Evolutionary conservation across 805 yeast genomes (phyloP).

Genomic region (Saturnispora dispora): DNA sequence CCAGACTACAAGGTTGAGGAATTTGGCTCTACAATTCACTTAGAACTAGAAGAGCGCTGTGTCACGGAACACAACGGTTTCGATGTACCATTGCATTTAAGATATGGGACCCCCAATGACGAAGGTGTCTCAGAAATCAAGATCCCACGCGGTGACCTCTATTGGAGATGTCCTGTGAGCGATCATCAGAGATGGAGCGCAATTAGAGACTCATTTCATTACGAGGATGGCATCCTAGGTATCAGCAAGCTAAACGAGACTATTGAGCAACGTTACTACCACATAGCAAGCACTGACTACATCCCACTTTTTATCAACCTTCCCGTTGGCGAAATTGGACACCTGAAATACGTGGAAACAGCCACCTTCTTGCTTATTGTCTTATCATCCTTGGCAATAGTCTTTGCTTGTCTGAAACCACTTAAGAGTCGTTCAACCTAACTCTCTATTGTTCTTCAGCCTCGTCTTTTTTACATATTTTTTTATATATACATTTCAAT

Average conservation of each 20-base stretch:
- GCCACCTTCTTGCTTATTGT: conserved; percentile 8
- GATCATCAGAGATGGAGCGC: conserved; percentile 8
- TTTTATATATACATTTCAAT: neutral
- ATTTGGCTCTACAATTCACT: conserved; percentile 19
- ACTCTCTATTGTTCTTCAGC: neutral
- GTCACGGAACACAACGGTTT: conserved; percentile 13
- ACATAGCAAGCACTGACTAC: neutral
- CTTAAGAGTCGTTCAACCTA: neutral
- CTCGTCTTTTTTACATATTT: neutral
- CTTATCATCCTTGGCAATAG: neutral
- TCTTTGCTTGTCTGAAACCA: neutral
- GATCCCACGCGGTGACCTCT: conserved; percentile 19
- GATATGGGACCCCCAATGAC: conserved; percentile 22
- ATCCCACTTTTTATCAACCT: neutral
- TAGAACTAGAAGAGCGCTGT: conserved; percentile 15
- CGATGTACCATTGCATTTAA: conserved; percentile 26
- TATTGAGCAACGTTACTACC: neutral
- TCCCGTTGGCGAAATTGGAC: conserved; percentile 15
- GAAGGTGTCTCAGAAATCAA: conserved; percentile 6
- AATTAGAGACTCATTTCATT: conserved; percentile 17
- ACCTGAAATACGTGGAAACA: conserved; percentile 11
- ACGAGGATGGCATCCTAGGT: conserved; percentile 16
- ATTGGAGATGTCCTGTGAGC: conserved; percentile 21
- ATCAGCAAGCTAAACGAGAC: conserved; percentile 4
- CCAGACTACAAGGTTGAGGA: conserved; percentile 22